Evolutionary conservation across 148 eudicot genomes (phyloP).

Genomic region (Polygonum aviculare): DNA sequence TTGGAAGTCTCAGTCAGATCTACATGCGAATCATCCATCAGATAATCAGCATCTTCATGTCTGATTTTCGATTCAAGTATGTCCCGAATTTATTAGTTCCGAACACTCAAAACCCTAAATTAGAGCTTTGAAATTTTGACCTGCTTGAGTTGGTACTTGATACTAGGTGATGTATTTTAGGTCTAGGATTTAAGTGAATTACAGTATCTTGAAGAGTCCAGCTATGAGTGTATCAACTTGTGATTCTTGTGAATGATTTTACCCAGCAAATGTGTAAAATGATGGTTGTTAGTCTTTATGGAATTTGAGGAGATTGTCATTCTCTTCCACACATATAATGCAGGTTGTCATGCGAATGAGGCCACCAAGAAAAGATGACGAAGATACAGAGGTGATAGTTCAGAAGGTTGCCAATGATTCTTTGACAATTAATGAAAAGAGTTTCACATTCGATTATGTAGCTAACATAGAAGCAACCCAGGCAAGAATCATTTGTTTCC

Average conservation of each 20-base stretch:
- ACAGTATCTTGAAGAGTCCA: neutral
- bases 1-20: neutral
- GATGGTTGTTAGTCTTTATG: neutral
- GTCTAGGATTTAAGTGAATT: neutral
- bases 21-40: neutral
- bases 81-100: neutral
- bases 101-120: neutral
- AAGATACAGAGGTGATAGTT: slow-evolving; percentile 55
- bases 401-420: slow-evolving; percentile 70
- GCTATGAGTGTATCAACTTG: no score
- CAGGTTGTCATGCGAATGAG: slow-evolving; percentile 87
- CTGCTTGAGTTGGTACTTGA: no score
- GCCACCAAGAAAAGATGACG: slow-evolving; percentile 71
- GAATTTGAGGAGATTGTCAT: neutral
- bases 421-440: slow-evolving; percentile 60
- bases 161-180: neutral
- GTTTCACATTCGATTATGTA: slow-evolving; percentile 81
- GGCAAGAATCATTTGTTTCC: slow-evolving; percentile 37
- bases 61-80: neutral
- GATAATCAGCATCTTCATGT: neutral
- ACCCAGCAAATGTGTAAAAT: no score
- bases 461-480: slow-evolving; percentile 73
- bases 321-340: neutral
- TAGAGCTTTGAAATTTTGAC: neutral
- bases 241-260: no score